Evolutionary conservation across 1,284 basidiomycete species (phyloP), one percentile per base, ranked within the genome.

Genomic region (Sporisorium reilianum): DNA sequence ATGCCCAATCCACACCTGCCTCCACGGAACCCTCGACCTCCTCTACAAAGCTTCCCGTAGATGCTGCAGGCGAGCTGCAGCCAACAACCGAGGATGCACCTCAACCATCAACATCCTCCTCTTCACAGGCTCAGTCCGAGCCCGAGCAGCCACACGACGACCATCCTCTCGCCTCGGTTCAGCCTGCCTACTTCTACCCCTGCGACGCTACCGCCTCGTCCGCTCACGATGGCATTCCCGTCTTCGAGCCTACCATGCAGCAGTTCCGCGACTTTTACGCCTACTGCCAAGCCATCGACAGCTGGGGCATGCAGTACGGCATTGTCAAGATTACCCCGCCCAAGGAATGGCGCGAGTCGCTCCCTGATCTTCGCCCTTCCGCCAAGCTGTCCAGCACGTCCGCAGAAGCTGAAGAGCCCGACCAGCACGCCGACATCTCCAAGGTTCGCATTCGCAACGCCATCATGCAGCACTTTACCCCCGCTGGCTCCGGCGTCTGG

Each of bases 321-420:
- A 84, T 84, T 49, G 79, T 84, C 67, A 84, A 84, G 46, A 62
- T 84, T 23, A 64, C 84, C 9, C 80, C 83, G 4, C 83, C 83
- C 12, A 58, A 69, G 22, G 80, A 79, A 55, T 84, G 83, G 83
- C 56, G 49, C 22, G 80, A 76, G n/a, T 58, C 75, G 9, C 59
- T 83, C 20, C 83, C 83, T 11, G 58, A 63, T 14, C 66, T 83
- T 9, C 64, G 63, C 34, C 69, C 71, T n/a, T n/a, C 45, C 25
- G 25, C 53, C 32, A 60, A 60, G 36, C 32, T 40, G n/a, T 38
- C 56, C 12, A n/a, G 20, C 41, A 9, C 57, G 22, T 16, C 58
- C 6, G 20, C 50, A 18, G 51, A 52, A 6, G 2, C 46, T 11
- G n/a, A 14, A 3, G 49, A 68, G 22, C 45, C 44, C 10, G 44